These are phyloP conservation scores for Ilex paraguariensis DNA, from an alignment of 305 asterid genomes.

Conservation along the genomic window DNA sequence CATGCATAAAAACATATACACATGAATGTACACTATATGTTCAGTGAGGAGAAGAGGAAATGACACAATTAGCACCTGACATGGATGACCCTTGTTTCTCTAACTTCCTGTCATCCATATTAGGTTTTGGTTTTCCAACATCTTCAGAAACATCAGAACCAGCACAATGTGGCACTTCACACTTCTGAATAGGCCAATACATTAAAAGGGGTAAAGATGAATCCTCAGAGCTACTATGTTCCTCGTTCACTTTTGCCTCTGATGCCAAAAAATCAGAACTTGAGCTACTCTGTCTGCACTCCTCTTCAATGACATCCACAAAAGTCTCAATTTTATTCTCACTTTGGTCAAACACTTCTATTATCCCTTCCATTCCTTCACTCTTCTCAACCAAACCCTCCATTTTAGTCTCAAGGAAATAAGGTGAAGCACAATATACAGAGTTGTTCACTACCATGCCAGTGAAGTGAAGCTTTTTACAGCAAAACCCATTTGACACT, in stretches of 20 bases:
- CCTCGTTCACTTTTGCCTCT: constrained; percentile 43
- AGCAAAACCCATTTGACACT: constrained; percentile 23
- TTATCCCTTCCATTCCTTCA: constrained; percentile 8
- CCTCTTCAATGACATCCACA: constrained; percentile 28
- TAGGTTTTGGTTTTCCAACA: constrained; percentile 22
- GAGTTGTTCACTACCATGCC: constrained; percentile 51
- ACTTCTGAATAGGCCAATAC: constrained; percentile 31
- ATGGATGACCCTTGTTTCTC: constrained; percentile 49
- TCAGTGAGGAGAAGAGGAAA: not conserved
- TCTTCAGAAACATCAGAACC: constrained; percentile 33
- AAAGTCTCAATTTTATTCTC: constrained; percentile 14
- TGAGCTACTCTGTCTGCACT: constrained; percentile 42
- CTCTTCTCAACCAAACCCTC: constrained; percentile 22
- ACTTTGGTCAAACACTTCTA: constrained; percentile 13
- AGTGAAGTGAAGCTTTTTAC: constrained; percentile 38
- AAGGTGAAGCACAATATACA: constrained; percentile 41
- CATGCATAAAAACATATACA: not conserved
- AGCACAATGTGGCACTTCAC: constrained; percentile 21
- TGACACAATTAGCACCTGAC: constrained; percentile 34
- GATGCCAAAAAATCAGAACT: constrained; percentile 50
- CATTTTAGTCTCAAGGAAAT: constrained; percentile 29
- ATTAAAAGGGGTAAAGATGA: constrained; percentile 50
- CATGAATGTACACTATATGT: not conserved
- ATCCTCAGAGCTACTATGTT: constrained; percentile 38
- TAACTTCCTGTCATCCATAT: constrained; percentile 32